A percentile compares a stretch with the other conserved stretches of the same genome.
phyloP scores from a whole-genome alignment of 768 basidiomycete genomes.

The Amanita subjunquillea region DNA sequence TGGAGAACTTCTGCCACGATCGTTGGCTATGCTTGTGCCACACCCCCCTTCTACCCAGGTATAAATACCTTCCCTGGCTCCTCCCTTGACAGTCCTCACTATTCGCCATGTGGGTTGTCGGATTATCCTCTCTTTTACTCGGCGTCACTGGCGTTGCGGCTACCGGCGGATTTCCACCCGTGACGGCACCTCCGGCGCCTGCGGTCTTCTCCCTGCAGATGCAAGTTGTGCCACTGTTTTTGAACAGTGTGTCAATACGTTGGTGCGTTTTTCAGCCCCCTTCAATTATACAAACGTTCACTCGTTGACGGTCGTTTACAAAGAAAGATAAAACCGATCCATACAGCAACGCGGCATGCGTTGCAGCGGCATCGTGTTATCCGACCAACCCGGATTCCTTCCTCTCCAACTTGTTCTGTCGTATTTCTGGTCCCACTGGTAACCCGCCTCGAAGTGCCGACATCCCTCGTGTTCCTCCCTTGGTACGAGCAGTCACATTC shows the following conservation, averaged over 20 bases:
- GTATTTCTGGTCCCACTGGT: conserved; percentile 4
- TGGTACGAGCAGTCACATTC: background rate
- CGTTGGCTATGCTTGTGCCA: too few relatives aligned
- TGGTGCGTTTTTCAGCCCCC: background rate
- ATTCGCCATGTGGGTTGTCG: background rate
- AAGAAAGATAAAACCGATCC: conserved; percentile 5
- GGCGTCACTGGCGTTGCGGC: conserved; percentile 1
- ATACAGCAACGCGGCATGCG: conserved; percentile 6
- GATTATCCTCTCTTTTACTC: background rate
- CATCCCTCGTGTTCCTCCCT: background rate
- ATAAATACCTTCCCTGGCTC: too few relatives aligned
- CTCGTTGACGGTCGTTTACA: background rate
- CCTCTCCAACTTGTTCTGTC: conserved; percentile 7
- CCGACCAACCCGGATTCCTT: conserved; percentile 7
- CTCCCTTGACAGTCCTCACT: too few relatives aligned
- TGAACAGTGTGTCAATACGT: conserved; percentile 6
- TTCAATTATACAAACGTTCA: too few relatives aligned
- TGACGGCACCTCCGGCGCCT: conserved; percentile 7
- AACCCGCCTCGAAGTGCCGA: conserved; percentile 2
- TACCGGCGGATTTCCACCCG: conserved; percentile 9
- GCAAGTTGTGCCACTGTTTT: conserved; percentile 8
- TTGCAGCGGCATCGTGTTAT: conserved; percentile 10
- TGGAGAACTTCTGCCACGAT: too few relatives aligned
- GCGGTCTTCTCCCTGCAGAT: conserved; percentile 7
- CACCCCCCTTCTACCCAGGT: too few relatives aligned